phyloP scores from a whole-genome alignment of 2,329 filamentous ascomycete genomes.

The Lasiodiplodia theobromae region DNA sequence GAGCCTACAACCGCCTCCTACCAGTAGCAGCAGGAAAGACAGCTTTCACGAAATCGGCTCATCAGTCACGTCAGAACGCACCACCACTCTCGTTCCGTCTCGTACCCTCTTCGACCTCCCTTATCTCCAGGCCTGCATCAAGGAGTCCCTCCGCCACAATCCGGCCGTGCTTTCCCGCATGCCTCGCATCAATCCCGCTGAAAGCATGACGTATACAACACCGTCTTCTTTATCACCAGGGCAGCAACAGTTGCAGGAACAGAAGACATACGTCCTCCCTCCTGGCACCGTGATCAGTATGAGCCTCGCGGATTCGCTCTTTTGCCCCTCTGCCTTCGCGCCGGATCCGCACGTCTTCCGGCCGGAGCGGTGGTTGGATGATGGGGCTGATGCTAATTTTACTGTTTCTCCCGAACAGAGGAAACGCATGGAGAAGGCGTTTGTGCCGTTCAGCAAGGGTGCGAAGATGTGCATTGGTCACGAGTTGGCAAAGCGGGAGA shows the following conservation, averaged over 20 bases:
- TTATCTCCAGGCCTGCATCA: no score
- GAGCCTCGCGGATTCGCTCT: conserved; percentile 30
- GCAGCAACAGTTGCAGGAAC: no score
- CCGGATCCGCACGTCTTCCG: conserved; percentile 31
- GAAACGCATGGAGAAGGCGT: conserved; percentile 39
- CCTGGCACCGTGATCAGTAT: conserved; percentile 32
- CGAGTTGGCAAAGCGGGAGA: conserved; percentile 38
- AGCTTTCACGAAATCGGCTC: conserved; percentile 32
- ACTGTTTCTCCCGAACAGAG: neutral
- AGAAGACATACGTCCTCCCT: conserved; percentile 29
- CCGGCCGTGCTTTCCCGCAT: no score
- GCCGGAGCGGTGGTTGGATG: conserved; percentile 35
- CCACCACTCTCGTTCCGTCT: neutral
- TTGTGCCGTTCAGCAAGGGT: conserved; percentile 48
- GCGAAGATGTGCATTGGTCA: conserved; percentile 49
- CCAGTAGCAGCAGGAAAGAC: neutral
- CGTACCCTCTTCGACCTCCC: neutral
- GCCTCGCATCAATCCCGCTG: no score
- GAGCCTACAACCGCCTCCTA: conserved; percentile 31
- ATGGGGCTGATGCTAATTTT: neutral
- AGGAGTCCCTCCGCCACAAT: no score
- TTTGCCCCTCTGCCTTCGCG: conserved; percentile 32
- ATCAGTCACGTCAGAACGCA: conserved; percentile 31
- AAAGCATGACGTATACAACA: no score
- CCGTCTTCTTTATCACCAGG: no score